phyloP scores from a whole-genome alignment of 371 early-diverging fungal species.

The Mucor mucedo region DNA sequence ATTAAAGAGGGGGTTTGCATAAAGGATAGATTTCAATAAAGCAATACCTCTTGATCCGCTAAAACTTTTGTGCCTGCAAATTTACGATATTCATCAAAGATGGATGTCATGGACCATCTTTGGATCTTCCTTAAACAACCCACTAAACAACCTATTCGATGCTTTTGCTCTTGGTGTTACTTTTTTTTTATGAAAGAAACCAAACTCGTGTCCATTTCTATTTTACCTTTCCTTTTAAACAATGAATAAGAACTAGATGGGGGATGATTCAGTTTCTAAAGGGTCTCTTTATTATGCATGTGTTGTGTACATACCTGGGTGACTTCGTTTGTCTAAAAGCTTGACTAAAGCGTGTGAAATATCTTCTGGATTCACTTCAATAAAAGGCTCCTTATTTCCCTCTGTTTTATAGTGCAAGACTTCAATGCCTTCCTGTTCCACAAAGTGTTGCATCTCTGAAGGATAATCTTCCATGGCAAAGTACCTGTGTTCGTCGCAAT shows the following conservation, averaged over 20 bases:
- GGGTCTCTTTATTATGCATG: background rate
- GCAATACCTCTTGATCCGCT: conserved; percentile 88
- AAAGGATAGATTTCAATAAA: background rate
- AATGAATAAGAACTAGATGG: conserved; percentile 78
- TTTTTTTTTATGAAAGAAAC: background rate
- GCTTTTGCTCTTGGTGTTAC: conserved; percentile 39
- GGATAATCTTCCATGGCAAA: conserved; percentile 84
- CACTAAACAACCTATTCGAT: conserved; percentile 92
- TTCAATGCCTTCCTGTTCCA: conserved; percentile 72
- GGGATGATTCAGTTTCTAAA: background rate
- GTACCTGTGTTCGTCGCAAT: conserved; percentile 50
- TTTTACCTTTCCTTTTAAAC: conserved; percentile 91
- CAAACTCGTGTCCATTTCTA: background rate
- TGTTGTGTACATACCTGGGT: conserved; percentile 59
- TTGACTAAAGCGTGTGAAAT: conserved; percentile 80
- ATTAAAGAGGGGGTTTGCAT: background rate
- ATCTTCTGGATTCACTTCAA: conserved; percentile 81
- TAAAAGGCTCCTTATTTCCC: conserved; percentile 95
- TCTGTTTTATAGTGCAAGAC: conserved; percentile 80
- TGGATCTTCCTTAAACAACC: conserved; percentile 94
- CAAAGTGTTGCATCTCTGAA: conserved; percentile 78
- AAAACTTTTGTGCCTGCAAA: conserved; percentile 92
- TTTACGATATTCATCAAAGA: conserved; percentile 94
- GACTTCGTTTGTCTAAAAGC: conserved; percentile 78
- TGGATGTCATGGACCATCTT: conserved; percentile 92